Base-by-base conservation (phyloP, 2,329 filamentous ascomycete genomes). In the Chrysoporthe cubensis region DNA sequence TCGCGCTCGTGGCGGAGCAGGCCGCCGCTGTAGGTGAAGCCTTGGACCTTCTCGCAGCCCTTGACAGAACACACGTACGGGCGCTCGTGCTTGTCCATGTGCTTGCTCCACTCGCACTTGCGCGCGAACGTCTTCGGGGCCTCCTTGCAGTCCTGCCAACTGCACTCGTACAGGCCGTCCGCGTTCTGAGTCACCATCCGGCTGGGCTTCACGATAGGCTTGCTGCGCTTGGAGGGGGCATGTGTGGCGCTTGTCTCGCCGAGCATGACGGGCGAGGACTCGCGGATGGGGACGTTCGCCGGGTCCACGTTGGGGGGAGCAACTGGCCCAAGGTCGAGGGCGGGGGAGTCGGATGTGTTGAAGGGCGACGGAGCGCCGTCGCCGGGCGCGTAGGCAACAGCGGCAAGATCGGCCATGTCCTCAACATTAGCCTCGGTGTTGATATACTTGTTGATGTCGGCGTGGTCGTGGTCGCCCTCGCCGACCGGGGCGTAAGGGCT, bases 11-110 rank as follows among this genome's bases (percentile, higher is more conserved):
- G 95, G 58, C 95, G 87, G 21, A 97, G 81, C 0, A 98, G 87
- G 3, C 95, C 95, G 18, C 95, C 95, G 0, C 92, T 95, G 77
- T 98, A 98, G 0, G 95, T 98, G 78, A 98, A 98, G 1, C 95
- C 95, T 64, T 92, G 92, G 0, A 97, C 86, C 75, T 97, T 97
- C 75, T 95, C 93, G 79, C 95, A 97, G 48, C 91, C 91, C n/a
- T 88, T 85, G 56, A 91, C 89, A 32, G 83, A 85, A 78, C 95
- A 98, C 74, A 94, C 92, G 77, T 97, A 98, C 1, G 95, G 95
- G 14, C 95, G 87, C 73, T 97, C 94, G 77, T 98, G 95, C 78
- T 97, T 97, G 81, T 98, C 95, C 94, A 97, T 97, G 78, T 98
- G 95, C 81, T 98, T 97, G 77, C 93, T 96, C 93, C 93, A 97